Conservation (phyloP, 2,329 filamentous ascomycete species). For the Claviceps digitariae region DNA sequence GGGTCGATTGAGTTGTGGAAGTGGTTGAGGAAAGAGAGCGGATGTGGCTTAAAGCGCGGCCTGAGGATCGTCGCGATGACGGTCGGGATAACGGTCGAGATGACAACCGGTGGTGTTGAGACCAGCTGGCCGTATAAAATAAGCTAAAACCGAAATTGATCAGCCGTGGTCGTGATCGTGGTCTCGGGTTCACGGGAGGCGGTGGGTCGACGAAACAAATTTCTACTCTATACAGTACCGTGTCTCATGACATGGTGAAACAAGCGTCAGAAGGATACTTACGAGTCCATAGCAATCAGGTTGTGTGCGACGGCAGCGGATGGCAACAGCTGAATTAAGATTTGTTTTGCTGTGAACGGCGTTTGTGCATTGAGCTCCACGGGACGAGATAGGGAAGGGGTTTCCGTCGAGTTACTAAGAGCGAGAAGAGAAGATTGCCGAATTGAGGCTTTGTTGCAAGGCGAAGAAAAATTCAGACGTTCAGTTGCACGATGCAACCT, state of each 20-base stretch:
- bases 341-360: neutral
- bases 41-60: conserved; percentile 30
- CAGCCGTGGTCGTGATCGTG: conserved; percentile 8
- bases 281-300: neutral
- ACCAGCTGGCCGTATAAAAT: conserved; percentile 39
- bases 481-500: neutral
- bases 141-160: conserved; percentile 26
- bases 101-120: conserved; percentile 23
- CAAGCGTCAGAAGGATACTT: neutral
- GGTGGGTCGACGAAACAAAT: neutral
- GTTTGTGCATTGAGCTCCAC: neutral
- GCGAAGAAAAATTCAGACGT: neutral
- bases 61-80: conserved; percentile 7
- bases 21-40: conserved; percentile 41
- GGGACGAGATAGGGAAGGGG: neutral
- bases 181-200: neutral
- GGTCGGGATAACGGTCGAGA: conserved; percentile 8
- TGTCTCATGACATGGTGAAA: neutral
- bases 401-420: neutral
- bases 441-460: neutral
- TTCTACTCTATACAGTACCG: neutral
- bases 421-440: neutral
- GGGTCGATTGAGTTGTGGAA: conserved; percentile 18
- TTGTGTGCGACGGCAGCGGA: neutral
- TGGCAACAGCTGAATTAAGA: neutral